These are phyloP conservation scores for Apophysomyces trapeziformis DNA, from an alignment of 371 early-diverging fungal species.

Conservation along the genomic window DNA sequence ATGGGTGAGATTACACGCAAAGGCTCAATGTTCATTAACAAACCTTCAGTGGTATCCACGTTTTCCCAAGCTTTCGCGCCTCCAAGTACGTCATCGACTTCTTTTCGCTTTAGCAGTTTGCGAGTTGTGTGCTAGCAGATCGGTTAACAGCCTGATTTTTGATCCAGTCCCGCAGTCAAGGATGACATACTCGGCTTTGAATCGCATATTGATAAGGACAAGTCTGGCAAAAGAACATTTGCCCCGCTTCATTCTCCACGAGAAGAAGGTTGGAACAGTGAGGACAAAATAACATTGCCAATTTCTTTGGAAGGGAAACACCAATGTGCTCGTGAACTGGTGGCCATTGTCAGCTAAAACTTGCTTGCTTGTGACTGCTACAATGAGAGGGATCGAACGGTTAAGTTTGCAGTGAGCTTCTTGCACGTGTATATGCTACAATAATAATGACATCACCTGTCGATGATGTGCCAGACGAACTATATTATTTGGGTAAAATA, in stretches of 20 bases:
- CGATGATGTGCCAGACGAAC: slow-evolving; percentile 18
- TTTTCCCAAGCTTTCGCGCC: slow-evolving; percentile 92
- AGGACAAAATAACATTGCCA: slow-evolving; percentile 86
- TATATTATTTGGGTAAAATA: slow-evolving; percentile 26
- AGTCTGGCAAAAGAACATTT: slow-evolving; percentile 85
- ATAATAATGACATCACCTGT: background rate
- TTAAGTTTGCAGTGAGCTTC: background rate
- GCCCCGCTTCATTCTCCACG: slow-evolving; percentile 69
- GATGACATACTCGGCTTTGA: slow-evolving; percentile 46
- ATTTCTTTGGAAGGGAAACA: too few relatives aligned
- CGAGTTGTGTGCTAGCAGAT: slow-evolving; percentile 54
- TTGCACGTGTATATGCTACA: background rate
- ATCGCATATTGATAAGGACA: slow-evolving; percentile 89
- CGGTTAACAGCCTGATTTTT: background rate
- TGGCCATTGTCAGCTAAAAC: too few relatives aligned
- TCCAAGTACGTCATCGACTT: slow-evolving; percentile 94
- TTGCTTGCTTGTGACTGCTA: too few relatives aligned
- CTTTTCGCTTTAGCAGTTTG: slow-evolving; percentile 76
- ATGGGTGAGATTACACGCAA: slow-evolving; percentile 9
- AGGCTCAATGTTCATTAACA: background rate
- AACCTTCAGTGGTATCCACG: slow-evolving; percentile 89
- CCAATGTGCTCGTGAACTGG: too few relatives aligned
- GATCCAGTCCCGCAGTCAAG: background rate
- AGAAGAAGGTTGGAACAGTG: slow-evolving; percentile 84
- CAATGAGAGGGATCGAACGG: background rate